Base-by-base conservation (phyloP, 345 rosid genomes). In the Hibiscus syriacus region DNA sequence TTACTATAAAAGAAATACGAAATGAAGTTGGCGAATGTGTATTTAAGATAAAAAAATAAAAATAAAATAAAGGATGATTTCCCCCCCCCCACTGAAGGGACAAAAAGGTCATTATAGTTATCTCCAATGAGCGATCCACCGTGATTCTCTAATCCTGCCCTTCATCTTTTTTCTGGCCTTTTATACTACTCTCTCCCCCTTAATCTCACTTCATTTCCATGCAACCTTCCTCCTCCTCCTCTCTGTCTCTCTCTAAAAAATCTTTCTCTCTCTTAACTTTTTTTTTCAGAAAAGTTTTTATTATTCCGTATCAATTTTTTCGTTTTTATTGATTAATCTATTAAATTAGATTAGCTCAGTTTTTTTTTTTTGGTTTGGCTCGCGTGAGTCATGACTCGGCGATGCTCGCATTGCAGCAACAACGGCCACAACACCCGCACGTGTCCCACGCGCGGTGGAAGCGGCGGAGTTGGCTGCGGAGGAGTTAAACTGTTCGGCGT, bases 381-480 rank as follows among this genome's bases (percentile, higher is more conserved):
- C 63, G 67, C 72, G 25, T 19, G 72, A 38, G 77, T 43, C 54
- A 75, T 77, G 80, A 75, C 79, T 76, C 82, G 81, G 66, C 81
- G 97, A 75, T 94, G 99, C 77, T 94, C 99, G 70, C 93, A 94
- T 84, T 94, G 99, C 86, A 81, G 90, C 82, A 81, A 89, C 92
- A 90, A 91, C 81, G 99, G 98, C 8, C 98, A 91, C 84, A 91
- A 91, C 74, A 81, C 98, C 4, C 83, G 99, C 41, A 94, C 99
- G 63, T 91, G 98, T 61, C 89, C 95, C 57, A 80, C 86, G 60
- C 92, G 95, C 74, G 78, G 77, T 3, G 67, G 53, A 43, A 14
- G 95, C 74, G 78, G 77, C 7, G 67, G 53, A 43, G 22, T 43
- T 43, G 78, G 82, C 23, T 65, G 77, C n/a, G 81, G 81, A 3